A percentile compares a stretch with the other conserved stretches of the same genome.
phyloP scores from a whole-genome alignment of 495 filamentous ascomycete genomes.

The Monascus purpureus region DNA sequence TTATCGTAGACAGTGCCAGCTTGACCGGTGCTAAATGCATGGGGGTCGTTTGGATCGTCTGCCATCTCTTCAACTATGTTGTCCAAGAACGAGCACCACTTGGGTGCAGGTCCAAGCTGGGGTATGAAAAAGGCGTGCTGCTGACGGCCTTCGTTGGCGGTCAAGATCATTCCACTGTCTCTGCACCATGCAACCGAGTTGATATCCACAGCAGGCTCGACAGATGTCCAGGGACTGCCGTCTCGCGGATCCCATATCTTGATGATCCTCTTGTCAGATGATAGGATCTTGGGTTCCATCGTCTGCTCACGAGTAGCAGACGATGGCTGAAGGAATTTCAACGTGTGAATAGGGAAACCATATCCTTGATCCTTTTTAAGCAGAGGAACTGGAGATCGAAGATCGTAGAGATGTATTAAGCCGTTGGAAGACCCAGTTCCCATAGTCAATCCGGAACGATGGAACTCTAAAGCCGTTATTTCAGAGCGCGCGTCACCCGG shows the following conservation, averaged over 20 bases:
- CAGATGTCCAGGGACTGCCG: conserved; percentile 81
- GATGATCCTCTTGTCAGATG: conserved; percentile 87
- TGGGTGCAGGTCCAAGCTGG: conserved; percentile 79
- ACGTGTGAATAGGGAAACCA: conserved; percentile 79
- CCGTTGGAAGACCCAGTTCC: conserved; percentile 82
- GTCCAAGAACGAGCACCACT: conserved; percentile 93
- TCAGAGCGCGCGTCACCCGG: conserved; percentile 45
- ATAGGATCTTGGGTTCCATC: conserved; percentile 74
- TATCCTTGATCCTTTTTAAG: conserved; percentile 93
- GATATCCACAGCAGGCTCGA: conserved; percentile 88
- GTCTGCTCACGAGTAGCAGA: conserved; percentile 43
- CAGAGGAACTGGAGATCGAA: conserved; percentile 73
- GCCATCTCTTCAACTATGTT: conserved; percentile 98
- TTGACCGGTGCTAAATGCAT: conserved; percentile 38
- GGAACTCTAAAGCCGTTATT: conserved; percentile 79
- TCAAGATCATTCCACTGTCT: conserved; percentile 81
- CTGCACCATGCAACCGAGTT: conserved; percentile 82
- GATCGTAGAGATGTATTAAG: conserved; percentile 83
- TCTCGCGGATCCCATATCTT: conserved; percentile 84
- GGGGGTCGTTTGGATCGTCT: conserved; percentile 57
- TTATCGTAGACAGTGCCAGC: conserved; percentile 83
- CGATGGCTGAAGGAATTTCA: conserved; percentile 72
- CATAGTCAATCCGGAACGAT: conserved; percentile 68
- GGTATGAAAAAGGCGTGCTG: conserved; percentile 96
- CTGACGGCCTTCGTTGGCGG: conserved; percentile 86